Conservation (phyloP, 495 filamentous ascomycete species). For the Tuber calosporum region DNA sequence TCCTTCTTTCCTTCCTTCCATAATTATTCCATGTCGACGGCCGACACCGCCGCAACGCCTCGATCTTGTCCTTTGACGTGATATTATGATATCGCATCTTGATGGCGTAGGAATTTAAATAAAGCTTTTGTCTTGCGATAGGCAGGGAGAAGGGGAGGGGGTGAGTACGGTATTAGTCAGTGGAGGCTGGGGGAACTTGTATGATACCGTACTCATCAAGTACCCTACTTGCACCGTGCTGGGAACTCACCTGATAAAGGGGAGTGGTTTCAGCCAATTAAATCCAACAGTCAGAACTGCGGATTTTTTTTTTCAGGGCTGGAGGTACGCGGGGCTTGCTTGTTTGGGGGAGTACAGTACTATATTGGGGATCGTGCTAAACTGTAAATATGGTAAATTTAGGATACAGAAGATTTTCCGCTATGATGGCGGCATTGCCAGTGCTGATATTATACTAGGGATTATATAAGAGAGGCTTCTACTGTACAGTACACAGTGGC, state of each 20-base stretch:
- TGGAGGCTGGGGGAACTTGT: background rate
- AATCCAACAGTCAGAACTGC: background rate
- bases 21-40: background rate
- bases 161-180: background rate
- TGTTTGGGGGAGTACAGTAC: background rate
- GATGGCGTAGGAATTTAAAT: background rate
- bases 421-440: background rate
- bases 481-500: background rate
- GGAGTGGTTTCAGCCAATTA: background rate
- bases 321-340: background rate
- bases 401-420: background rate
- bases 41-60: background rate
- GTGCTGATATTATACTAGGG: background rate
- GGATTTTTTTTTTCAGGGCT: background rate
- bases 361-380: background rate
- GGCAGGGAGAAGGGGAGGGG: background rate
- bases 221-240: too few species aligned
- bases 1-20: background rate
- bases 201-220: background rate
- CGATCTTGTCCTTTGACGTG: background rate
- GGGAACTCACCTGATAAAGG: too few species aligned
- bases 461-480: background rate
- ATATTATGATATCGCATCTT: background rate
- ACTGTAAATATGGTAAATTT: background rate
- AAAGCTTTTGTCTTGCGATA: background rate